A percentile compares a stretch with the other conserved stretches of the same genome.
phyloP scores from a whole-genome alignment of 129 eudicot genomes.

The Saussurea involucrata region DNA sequence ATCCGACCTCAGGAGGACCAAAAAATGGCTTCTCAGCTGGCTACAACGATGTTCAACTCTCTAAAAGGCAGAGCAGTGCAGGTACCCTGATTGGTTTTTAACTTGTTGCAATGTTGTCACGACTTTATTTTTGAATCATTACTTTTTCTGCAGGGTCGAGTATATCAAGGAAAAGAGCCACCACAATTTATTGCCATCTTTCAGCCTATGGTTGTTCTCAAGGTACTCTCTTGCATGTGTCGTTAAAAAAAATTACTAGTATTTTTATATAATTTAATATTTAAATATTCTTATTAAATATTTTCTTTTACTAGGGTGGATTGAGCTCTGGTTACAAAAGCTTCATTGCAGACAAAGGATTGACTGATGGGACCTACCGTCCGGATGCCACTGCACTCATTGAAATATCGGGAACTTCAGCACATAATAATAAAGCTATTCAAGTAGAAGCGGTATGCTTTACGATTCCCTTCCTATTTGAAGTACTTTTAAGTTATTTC shows the following conservation, averaged over 20 bases:
- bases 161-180: slow-evolving; percentile 94
- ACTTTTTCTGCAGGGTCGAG: slow-evolving; percentile 58
- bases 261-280: background rate
- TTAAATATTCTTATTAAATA: background rate
- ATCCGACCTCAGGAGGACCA: slow-evolving; percentile 69
- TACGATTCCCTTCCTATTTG: background rate
- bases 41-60: slow-evolving; percentile 76
- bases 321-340: slow-evolving; percentile 89
- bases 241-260: background rate
- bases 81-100: slow-evolving; percentile 36
- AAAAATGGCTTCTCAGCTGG: slow-evolving; percentile 55
- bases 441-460: slow-evolving; percentile 84
- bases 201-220: slow-evolving; percentile 91
- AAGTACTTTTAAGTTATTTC: background rate
- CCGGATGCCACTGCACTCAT: slow-evolving; percentile 73
- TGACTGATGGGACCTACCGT: slow-evolving; percentile 80
- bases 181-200: slow-evolving; percentile 93
- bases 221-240: slow-evolving; percentile 43
- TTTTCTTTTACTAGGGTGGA: slow-evolving; percentile 63
- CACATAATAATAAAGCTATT: slow-evolving; percentile 71
- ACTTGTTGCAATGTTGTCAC: background rate
- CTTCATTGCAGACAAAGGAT: slow-evolving; percentile 74
- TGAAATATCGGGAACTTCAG: slow-evolving; percentile 83
- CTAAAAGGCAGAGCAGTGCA: slow-evolving; percentile 73
- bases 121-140: slow-evolving; percentile 1